Conservation (phyloP, 164 flowering plant genomes). For the Stephania yunnanensis region DNA sequence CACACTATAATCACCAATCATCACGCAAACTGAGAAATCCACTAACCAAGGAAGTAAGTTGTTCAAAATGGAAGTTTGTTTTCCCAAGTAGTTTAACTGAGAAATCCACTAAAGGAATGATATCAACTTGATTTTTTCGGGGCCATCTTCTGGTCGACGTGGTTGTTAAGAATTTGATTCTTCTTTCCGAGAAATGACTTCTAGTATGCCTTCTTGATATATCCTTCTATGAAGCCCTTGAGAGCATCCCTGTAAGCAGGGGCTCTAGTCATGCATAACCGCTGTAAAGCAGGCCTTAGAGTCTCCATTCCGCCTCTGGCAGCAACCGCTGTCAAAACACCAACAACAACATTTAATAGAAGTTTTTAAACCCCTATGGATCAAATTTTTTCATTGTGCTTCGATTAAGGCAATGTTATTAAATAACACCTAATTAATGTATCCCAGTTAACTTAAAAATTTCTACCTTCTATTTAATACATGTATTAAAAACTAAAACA, state of each 20-base stretch:
- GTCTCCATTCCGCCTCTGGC: slow-evolving; percentile 99
- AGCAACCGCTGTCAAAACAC: slow-evolving; percentile 56
- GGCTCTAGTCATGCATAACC: slow-evolving; percentile 85
- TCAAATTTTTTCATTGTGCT: too few relatives aligned
- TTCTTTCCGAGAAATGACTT: slow-evolving; percentile 60
- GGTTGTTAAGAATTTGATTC: slow-evolving; percentile 31
- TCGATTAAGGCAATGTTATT: too few relatives aligned
- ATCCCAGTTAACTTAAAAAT: too few relatives aligned
- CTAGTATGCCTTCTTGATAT: slow-evolving; percentile 76
- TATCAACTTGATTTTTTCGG: slow-evolving; percentile 27
- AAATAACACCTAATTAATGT: too few relatives aligned
- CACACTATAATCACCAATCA: slow-evolving; percentile 33
- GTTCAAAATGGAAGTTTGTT: background rate
- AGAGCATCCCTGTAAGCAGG: slow-evolving; percentile 86
- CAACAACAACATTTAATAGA: too few relatives aligned
- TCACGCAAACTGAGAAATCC: slow-evolving; percentile 10
- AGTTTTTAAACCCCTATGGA: too few relatives aligned
- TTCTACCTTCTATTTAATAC: too few relatives aligned
- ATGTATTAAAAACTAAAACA: too few relatives aligned
- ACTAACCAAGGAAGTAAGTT: background rate
- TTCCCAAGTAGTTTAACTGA: slow-evolving; percentile 2
- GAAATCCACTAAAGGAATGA: background rate
- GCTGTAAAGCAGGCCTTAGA: slow-evolving; percentile 76
- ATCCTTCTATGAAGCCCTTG: slow-evolving; percentile 71
- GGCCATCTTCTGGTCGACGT: slow-evolving; percentile 23